Percentiles rank a stretch among this genome's conserved stretches.
phyloP scores from a whole-genome alignment of 805 yeast species.

The Kuraishia piskuri region DNA sequence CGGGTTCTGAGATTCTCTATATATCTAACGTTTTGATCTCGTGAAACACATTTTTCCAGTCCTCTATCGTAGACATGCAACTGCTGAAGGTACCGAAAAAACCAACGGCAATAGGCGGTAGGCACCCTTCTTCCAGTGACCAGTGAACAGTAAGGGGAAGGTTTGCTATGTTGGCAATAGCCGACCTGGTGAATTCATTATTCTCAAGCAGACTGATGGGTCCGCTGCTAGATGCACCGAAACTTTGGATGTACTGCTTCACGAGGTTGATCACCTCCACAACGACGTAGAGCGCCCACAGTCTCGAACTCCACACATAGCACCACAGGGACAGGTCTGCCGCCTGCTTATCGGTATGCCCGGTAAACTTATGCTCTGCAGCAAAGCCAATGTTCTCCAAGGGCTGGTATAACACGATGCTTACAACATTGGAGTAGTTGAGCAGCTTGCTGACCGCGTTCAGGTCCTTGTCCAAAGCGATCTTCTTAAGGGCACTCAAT shows the following conservation, averaged over 20 bases:
- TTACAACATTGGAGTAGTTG: slow-evolving; percentile 15
- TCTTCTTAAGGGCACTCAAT: slow-evolving; percentile 9
- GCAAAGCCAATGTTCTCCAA: slow-evolving; percentile 26
- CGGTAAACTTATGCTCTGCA: slow-evolving; percentile 22
- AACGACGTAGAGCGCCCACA: slow-evolving; percentile 27
- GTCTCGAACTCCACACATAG: slow-evolving; percentile 20
- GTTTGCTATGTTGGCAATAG: slow-evolving; percentile 23
- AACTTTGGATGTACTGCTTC: slow-evolving; percentile 1
- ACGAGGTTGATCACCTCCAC: slow-evolving; percentile 18
- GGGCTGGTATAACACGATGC: slow-evolving; percentile 23
- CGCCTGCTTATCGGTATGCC: slow-evolving; percentile 9
- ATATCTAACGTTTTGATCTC: neutral
- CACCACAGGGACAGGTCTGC: slow-evolving; percentile 14
- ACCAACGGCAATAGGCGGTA: slow-evolving; percentile 22
- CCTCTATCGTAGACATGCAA: neutral
- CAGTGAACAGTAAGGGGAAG: slow-evolving; percentile 29
- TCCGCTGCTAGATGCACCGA: slow-evolving; percentile 2
- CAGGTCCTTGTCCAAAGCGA: slow-evolving; percentile 4
- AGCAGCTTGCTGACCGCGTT: slow-evolving; percentile 13
- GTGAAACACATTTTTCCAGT: neutral
- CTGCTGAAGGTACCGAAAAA: slow-evolving; percentile 22
- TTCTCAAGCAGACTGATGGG: slow-evolving; percentile 6
- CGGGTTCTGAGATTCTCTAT: neutral
- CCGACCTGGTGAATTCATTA: slow-evolving; percentile 8
- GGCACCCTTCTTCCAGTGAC: slow-evolving; percentile 25